Conservation (phyloP, 2,329 filamentous ascomycete species). For the Chaetomiaceae sp. region DNA sequence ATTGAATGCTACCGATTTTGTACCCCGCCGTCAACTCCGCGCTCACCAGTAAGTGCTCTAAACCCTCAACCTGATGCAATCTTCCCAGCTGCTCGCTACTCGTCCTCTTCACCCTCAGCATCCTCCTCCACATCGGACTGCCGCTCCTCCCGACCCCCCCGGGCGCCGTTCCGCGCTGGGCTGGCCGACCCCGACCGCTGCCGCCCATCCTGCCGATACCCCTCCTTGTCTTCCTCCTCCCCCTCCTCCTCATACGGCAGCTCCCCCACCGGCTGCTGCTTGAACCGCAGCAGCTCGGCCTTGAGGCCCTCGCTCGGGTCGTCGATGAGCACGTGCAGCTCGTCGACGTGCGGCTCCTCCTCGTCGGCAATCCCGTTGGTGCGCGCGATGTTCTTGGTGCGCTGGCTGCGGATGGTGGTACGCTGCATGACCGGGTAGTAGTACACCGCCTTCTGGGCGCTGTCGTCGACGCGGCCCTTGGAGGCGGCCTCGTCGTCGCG, state of each 20-base stretch:
- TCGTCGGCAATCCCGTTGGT: constrained; percentile 43
- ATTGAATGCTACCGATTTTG: too few relatives aligned
- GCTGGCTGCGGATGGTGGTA: constrained; percentile 55
- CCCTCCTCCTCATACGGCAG: constrained; percentile 33
- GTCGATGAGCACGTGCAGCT: constrained; percentile 49
- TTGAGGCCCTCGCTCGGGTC: constrained; percentile 50
- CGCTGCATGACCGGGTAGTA: constrained; percentile 65
- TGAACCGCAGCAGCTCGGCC: constrained; percentile 47
- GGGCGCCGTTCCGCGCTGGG: constrained; percentile 6
- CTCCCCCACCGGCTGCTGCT: constrained; percentile 46
- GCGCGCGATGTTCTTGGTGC: constrained; percentile 56
- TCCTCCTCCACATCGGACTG: constrained; percentile 31
- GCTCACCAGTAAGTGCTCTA: not conserved
- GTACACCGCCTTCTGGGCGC: constrained; percentile 52
- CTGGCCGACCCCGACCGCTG: constrained; percentile 13
- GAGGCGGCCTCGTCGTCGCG: constrained; percentile 42
- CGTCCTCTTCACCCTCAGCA: constrained; percentile 43
- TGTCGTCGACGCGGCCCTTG: constrained; percentile 33
- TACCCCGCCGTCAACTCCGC: constrained; percentile 4
- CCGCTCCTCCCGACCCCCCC: constrained; percentile 2
- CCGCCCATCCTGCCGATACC: constrained; percentile 17
- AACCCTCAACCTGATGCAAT: not conserved
- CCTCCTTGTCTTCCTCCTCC: constrained; percentile 22
- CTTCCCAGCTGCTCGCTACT: constrained; percentile 20
- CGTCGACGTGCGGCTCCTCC: constrained; percentile 48